phyloP scores from a whole-genome alignment of 805 yeast genomes.

The Maudiozyma serrabonitensis region DNA sequence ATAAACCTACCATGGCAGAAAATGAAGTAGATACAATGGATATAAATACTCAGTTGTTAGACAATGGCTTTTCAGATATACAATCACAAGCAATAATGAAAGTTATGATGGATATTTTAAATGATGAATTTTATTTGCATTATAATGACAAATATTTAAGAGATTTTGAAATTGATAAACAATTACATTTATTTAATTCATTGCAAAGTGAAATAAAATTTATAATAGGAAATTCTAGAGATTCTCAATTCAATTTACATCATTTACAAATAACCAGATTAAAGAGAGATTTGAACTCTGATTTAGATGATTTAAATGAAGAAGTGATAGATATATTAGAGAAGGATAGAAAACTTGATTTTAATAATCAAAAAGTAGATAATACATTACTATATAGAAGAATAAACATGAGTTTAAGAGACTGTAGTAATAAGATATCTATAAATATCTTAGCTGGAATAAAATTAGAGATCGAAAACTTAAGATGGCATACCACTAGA shows the following conservation, averaged over 20 bases:
- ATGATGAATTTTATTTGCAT: conserved; percentile 34
- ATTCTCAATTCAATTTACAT: conserved; percentile 55
- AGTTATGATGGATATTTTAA: conserved; percentile 29
- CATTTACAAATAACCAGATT: conserved; percentile 57
- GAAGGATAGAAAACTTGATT: conserved; percentile 73
- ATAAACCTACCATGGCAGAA: conserved; percentile 23
- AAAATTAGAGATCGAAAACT: conserved; percentile 75
- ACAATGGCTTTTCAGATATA: conserved; percentile 13
- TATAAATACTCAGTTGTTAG: conserved; percentile 8
- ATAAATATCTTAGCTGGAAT: conserved; percentile 74
- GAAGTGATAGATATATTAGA: conserved; percentile 46
- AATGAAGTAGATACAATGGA: conserved; percentile 24
- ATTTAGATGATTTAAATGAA: conserved; percentile 70
- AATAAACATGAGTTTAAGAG: conserved; percentile 64
- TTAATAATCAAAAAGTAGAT: conserved; percentile 79
- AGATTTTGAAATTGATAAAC: conserved; percentile 71
- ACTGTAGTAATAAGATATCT: conserved; percentile 72
- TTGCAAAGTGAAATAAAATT: conserved; percentile 80
- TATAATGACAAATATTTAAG: conserved; percentile 29
- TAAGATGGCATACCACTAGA: conserved; percentile 89
- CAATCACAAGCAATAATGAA: conserved; percentile 20
- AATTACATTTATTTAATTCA: conserved; percentile 79
- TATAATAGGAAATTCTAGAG: conserved; percentile 67
- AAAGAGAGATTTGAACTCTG: conserved; percentile 60
- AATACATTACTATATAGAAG: conserved; percentile 66